These are phyloP conservation scores for Saccharomyces jurei DNA, from an alignment of 805 yeast species.

Conservation along the genomic window DNA sequence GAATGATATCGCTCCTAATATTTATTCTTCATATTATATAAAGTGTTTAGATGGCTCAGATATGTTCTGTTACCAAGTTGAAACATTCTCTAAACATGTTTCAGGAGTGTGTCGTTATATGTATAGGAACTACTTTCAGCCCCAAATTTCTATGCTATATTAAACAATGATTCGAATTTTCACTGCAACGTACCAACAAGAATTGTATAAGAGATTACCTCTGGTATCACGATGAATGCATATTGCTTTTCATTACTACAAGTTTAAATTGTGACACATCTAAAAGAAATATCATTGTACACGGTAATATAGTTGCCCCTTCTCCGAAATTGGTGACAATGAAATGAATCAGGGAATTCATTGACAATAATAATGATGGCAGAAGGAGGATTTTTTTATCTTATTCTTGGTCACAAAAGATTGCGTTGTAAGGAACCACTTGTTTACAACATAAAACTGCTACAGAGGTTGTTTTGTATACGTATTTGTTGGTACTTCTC, in stretches of 20 bases:
- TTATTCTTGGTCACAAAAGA: neutral
- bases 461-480: neutral
- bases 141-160: neutral
- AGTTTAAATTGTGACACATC: neutral
- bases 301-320: neutral
- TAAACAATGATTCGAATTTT: neutral
- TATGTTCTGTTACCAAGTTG: neutral
- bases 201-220: neutral
- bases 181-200: neutral
- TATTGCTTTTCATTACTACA: neutral
- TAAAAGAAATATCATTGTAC: neutral
- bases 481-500: neutral
- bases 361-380: neutral
- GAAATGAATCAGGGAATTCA: neutral
- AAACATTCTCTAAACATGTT: slow-evolving; percentile 1
- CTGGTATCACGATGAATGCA: neutral
- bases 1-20: neutral
- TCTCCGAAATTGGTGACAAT: neutral
- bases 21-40: neutral
- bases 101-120: neutral
- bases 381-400: neutral
- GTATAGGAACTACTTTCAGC: neutral
- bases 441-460: neutral
- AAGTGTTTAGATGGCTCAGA: neutral
- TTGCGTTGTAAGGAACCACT: neutral